phyloP scores from a whole-genome alignment of 257 asterid species.

The Datura wrightii region DNA sequence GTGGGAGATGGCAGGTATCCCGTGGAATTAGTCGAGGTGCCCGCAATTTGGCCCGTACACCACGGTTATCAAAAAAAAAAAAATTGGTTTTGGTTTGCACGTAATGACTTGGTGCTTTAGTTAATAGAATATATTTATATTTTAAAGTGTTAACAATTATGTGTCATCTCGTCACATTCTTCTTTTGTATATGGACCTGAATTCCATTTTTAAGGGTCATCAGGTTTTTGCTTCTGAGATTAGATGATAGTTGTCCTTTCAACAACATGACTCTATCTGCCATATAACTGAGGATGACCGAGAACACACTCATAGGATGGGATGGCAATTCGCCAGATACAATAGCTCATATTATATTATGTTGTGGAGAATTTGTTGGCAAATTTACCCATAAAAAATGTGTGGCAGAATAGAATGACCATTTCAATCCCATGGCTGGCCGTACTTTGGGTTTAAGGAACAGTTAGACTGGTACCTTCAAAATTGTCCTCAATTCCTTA shows the following conservation, averaged over 20 bases:
- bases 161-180: slow-evolving; percentile 19
- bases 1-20: too few species aligned
- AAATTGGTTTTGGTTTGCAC: slow-evolving; percentile 13
- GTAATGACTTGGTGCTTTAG: slow-evolving; percentile 20
- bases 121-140: neutral
- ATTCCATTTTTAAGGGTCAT: neutral
- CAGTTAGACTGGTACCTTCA: neutral
- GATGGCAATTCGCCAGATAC: neutral
- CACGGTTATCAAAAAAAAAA: too few species aligned
- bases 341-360: neutral
- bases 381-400: neutral
- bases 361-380: neutral
- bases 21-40: too few species aligned
- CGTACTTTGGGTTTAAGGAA: neutral
- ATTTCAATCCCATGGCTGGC: neutral
- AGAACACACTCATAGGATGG: neutral
- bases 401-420: neutral
- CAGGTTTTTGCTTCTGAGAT: neutral
- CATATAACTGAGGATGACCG: neutral
- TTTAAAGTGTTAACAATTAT: neutral
- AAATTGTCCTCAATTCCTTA: neutral
- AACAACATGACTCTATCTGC: neutral
- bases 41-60: too few species aligned
- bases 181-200: slow-evolving; percentile 22
- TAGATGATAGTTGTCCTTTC: slow-evolving; percentile 11